Percentiles rank a stretch among this genome's conserved stretches.
These are phyloP conservation scores for Cladosporium cucumerinum DNA, from an alignment of 2,329 filamentous ascomycete genomes.

Conservation along the genomic window DNA sequence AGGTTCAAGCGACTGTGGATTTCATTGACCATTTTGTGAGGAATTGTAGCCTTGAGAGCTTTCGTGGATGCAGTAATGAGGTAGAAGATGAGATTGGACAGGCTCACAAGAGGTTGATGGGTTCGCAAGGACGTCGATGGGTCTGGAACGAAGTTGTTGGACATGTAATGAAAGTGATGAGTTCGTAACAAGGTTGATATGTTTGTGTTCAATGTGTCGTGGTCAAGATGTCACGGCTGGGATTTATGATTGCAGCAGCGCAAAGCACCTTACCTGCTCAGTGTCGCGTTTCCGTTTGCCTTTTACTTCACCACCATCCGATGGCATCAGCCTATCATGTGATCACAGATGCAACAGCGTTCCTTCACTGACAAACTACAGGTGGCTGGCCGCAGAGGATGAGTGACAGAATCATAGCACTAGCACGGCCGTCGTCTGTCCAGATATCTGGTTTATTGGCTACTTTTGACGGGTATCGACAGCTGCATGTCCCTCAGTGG, in stretches of 20 bases:
- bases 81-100: background rate
- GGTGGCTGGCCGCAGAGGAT: background rate
- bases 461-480: background rate
- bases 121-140: no score
- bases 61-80: no score
- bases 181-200: no score
- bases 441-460: background rate
- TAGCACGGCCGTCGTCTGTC: background rate
- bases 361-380: background rate
- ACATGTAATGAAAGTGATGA: no score
- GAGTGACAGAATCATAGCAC: background rate
- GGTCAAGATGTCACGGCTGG: background rate
- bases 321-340: background rate
- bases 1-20: background rate
- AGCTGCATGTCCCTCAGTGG: background rate
- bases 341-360: background rate
- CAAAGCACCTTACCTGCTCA: background rate
- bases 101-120: background rate
- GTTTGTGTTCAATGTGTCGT: background rate
- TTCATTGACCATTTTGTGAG: background rate
- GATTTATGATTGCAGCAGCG: background rate
- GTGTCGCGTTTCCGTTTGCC: background rate
- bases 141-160: no score
- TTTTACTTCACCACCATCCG: background rate
- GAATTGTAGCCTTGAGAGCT: background rate